These are phyloP conservation scores for Carnegiea gigantea DNA, from an alignment of 179 eudicot genomes.

Conservation along the genomic window DNA sequence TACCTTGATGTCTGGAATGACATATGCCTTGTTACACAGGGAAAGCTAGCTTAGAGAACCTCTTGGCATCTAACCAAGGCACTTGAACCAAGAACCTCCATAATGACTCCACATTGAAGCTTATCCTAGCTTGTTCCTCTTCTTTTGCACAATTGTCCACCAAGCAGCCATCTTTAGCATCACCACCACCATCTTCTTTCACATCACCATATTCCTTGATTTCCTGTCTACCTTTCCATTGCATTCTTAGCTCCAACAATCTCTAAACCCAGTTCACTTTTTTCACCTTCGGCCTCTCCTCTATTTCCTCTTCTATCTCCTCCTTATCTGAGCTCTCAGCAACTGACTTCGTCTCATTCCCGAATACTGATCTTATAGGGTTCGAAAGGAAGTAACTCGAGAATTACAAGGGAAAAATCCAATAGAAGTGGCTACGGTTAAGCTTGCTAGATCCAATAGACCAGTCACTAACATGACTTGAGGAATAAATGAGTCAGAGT, in stretches of 20 bases:
- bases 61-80: slow-evolving; percentile 65
- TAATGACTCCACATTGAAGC: slow-evolving; percentile 43
- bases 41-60: slow-evolving; percentile 61
- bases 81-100: slow-evolving; percentile 48
- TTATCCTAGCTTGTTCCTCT: slow-evolving; percentile 26
- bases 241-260: slow-evolving; percentile 53
- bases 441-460: slow-evolving; percentile 30
- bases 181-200: slow-evolving; percentile 25
- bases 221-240: slow-evolving; percentile 47
- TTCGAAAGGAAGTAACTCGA: slow-evolving; percentile 35
- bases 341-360: slow-evolving; percentile 19
- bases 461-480: slow-evolving; percentile 36
- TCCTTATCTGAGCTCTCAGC: slow-evolving; percentile 10
- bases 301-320: slow-evolving; percentile 22
- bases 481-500: slow-evolving; percentile 48
- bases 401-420: slow-evolving; percentile 44
- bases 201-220: slow-evolving; percentile 15
- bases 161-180: slow-evolving; percentile 42
- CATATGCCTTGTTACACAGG: slow-evolving; percentile 75
- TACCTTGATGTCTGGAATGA: slow-evolving; percentile 64
- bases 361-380: slow-evolving; percentile 29
- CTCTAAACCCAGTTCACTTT: slow-evolving; percentile 59
- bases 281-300: slow-evolving; percentile 30
- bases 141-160: slow-evolving; percentile 43
- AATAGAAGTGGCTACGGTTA: slow-evolving; percentile 42